A percentile compares a stretch with the other conserved stretches of the same genome.
These are phyloP conservation scores for Claviceps paspali DNA, from an alignment of 2,329 filamentous ascomycete species.

Conservation along the genomic window DNA sequence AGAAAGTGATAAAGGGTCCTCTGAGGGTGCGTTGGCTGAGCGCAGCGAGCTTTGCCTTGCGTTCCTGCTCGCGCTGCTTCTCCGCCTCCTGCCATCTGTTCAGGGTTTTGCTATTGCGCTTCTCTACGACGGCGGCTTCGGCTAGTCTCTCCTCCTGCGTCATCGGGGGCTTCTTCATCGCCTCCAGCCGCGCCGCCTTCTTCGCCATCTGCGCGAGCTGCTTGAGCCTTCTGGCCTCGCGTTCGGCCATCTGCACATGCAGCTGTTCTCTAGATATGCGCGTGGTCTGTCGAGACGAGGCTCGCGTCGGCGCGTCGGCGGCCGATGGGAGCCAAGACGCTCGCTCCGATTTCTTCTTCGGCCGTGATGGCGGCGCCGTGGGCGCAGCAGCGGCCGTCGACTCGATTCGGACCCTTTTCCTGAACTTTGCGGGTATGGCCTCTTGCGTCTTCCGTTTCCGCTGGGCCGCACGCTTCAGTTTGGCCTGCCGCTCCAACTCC, in stretches of 20 bases:
- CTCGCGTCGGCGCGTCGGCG: constrained; percentile 40
- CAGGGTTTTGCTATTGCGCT: constrained; percentile 74
- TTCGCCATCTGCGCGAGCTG: constrained; percentile 54
- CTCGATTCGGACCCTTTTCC: constrained; percentile 65
- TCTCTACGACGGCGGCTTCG: constrained; percentile 71
- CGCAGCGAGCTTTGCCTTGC: constrained; percentile 69
- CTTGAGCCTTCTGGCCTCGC: constrained; percentile 54
- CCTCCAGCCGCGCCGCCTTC: constrained; percentile 54
- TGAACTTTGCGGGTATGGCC: constrained; percentile 51
- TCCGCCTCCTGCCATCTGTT: constrained; percentile 92
- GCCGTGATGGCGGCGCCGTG: constrained; percentile 27
- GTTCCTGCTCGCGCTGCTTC: constrained; percentile 71
- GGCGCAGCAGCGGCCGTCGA: constrained; percentile 24
- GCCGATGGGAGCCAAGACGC: constrained; percentile 41
- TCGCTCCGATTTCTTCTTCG: constrained; percentile 46
- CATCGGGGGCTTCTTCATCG: constrained; percentile 63
- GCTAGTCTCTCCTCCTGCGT: constrained; percentile 75
- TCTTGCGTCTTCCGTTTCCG: constrained; percentile 72
- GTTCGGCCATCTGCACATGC: constrained; percentile 58
- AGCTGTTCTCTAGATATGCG: constrained; percentile 44
- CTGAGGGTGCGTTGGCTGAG: constrained; percentile 75
- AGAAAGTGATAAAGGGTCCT: constrained; percentile 80
- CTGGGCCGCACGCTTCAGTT: constrained; percentile 47
- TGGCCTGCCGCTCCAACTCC: constrained; percentile 65
- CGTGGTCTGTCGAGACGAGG: constrained; percentile 42